Conservation (phyloP, 768 basidiomycete genomes). For the Tylopilus sp. region DNA sequence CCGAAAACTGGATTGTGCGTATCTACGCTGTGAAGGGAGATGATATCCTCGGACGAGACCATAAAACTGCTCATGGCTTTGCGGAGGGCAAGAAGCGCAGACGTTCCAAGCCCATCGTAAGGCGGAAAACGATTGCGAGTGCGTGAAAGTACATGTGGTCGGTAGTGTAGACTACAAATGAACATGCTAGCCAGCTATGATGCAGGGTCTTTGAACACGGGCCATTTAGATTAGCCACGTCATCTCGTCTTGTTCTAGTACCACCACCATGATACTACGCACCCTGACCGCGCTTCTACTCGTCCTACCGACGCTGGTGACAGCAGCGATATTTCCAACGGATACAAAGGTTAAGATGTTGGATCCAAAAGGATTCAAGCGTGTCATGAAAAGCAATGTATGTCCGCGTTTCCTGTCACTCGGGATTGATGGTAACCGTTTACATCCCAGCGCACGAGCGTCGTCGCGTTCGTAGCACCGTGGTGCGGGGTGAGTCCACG, state of each 20-base stretch:
- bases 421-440: neutral
- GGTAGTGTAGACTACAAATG: neutral
- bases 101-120: conserved; percentile 63
- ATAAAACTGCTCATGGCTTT: conserved; percentile 85
- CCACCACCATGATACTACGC: conserved; percentile 24
- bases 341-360: conserved; percentile 70
- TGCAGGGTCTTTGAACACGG: conserved; percentile 1
- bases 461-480: conserved; percentile 92
- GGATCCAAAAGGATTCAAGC: conserved; percentile 65
- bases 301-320: conserved; percentile 35
- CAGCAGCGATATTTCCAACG: conserved; percentile 45
- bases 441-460: conserved; percentile 54
- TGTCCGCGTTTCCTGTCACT: conserved; percentile 28
- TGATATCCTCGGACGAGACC: conserved; percentile 85
- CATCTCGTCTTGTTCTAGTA: conserved; percentile 3
- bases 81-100: conserved; percentile 86
- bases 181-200: neutral
- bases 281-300: conserved; percentile 17
- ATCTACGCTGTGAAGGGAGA: conserved; percentile 96
- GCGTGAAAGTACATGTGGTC: conserved; percentile 6
- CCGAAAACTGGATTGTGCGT: conserved; percentile 99
- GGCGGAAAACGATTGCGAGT: conserved; percentile 46
- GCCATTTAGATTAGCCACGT: conserved; percentile 16
- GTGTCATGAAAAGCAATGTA: conserved; percentile 74
- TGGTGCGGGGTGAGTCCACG: conserved; percentile 78